A percentile compares a stretch with the other conserved stretches of the same genome.
Conservation (phyloP, 2,329 filamentous ascomycete genomes). For the Diaporthe eres region DNA sequence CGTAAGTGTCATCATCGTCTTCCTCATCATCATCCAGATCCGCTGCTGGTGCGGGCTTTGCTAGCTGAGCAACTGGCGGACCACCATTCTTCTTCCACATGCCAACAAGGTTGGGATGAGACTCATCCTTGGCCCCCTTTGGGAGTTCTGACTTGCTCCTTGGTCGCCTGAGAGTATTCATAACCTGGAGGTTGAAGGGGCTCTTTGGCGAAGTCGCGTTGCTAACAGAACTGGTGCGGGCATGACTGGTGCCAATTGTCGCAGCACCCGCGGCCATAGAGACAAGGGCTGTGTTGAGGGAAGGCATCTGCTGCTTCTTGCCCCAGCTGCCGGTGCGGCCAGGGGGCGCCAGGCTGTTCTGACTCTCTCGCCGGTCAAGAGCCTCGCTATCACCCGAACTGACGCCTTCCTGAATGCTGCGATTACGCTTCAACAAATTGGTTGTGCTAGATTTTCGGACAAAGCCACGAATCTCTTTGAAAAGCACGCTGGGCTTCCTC, state of each 20-base stretch:
- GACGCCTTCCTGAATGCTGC: slow-evolving; percentile 57
- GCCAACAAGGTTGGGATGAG: slow-evolving; percentile 61
- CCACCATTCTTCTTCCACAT: slow-evolving; percentile 69
- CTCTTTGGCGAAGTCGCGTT: slow-evolving; percentile 68
- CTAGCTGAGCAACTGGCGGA: slow-evolving; percentile 65
- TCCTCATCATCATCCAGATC: slow-evolving; percentile 60
- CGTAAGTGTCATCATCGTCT: slow-evolving; percentile 67
- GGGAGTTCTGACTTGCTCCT: slow-evolving; percentile 69
- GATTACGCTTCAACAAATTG: slow-evolving; percentile 61
- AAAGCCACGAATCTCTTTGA: slow-evolving; percentile 66
- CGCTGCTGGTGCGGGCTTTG: slow-evolving; percentile 50
- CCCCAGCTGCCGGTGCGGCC: slow-evolving; percentile 66
- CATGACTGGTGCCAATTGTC: slow-evolving; percentile 69
- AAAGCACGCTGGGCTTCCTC: slow-evolving; percentile 68
- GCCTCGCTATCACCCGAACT: slow-evolving; percentile 48
- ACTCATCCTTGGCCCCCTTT: slow-evolving; percentile 55
- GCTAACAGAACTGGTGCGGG: slow-evolving; percentile 73
- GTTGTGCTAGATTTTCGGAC: slow-evolving; percentile 65
- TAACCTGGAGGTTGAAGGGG: slow-evolving; percentile 62
- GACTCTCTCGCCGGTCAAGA: slow-evolving; percentile 55
- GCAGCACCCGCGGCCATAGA: slow-evolving; percentile 69
- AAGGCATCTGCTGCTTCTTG: slow-evolving; percentile 66
- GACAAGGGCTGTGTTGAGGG: slow-evolving; percentile 71
- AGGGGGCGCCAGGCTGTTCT: slow-evolving; percentile 66
- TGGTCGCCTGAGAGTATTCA: slow-evolving; percentile 65